phyloP scores from a whole-genome alignment of 768 basidiomycete species.

The Tulasnella sp. region DNA sequence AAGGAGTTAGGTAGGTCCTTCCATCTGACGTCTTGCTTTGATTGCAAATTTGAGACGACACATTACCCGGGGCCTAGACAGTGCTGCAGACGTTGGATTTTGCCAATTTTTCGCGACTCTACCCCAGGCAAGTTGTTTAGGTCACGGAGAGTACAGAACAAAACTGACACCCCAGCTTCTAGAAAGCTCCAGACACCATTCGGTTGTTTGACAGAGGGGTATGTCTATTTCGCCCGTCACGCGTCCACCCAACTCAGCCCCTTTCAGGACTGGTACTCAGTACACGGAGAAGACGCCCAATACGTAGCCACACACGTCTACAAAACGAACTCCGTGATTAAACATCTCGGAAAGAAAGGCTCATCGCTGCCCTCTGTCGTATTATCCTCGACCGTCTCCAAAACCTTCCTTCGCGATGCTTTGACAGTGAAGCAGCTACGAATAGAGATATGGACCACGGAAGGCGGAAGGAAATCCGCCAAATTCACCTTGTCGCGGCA shows the following conservation, averaged over 20 bases:
- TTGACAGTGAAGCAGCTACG: slow-evolving; percentile 80
- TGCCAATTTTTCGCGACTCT: slow-evolving; percentile 34
- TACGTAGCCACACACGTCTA: slow-evolving; percentile 74
- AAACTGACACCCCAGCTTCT: neutral
- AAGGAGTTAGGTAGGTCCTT: slow-evolving; percentile 9
- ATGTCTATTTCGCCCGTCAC: slow-evolving; percentile 14
- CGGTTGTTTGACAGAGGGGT: slow-evolving; percentile 69
- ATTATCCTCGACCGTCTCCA: slow-evolving; percentile 63
- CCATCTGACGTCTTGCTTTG: neutral
- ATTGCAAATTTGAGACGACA: neutral
- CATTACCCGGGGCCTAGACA: slow-evolving; percentile 30
- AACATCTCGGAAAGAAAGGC: slow-evolving; percentile 56
- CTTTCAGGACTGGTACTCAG: slow-evolving; percentile 59
- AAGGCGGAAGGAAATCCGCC: slow-evolving; percentile 55
- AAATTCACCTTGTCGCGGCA: slow-evolving; percentile 74
- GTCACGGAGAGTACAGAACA: no score
- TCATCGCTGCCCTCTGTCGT: slow-evolving; percentile 60
- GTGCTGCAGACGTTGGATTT: slow-evolving; percentile 66
- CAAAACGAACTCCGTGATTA: slow-evolving; percentile 83
- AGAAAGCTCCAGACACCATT: slow-evolving; percentile 50
- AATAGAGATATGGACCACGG: slow-evolving; percentile 80
- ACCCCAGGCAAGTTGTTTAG: slow-evolving; percentile 24
- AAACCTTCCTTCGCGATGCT: slow-evolving; percentile 74
- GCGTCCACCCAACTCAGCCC: neutral
- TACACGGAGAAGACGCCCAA: slow-evolving; percentile 79